Conservation (phyloP, 306 rosid genomes). For the Crotalaria pallida region DNA sequence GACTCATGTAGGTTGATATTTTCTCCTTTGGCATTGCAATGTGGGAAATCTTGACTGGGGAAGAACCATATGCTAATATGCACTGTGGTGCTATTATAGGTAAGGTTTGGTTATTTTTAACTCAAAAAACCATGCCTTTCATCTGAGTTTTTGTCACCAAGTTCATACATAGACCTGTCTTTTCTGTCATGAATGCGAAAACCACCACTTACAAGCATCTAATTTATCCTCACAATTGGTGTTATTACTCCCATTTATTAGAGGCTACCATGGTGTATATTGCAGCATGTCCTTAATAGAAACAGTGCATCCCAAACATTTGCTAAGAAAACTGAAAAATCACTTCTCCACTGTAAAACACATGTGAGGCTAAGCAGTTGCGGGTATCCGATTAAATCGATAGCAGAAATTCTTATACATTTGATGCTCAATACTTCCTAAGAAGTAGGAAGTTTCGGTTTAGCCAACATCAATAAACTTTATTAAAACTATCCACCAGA, state of each 20-base stretch:
- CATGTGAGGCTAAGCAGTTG: neutral
- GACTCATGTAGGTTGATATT: constrained; percentile 64
- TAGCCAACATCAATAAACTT: neutral
- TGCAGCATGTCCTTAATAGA: neutral
- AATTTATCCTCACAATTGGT: neutral
- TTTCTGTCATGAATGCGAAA: neutral
- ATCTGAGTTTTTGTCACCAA: neutral
- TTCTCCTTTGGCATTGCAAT: constrained; percentile 86
- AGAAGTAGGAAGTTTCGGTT: neutral
- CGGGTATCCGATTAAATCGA: neutral
- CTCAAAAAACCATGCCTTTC: neutral
- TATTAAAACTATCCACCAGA: neutral
- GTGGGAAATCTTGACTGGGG: constrained; percentile 98
- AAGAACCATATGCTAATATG: constrained; percentile 91
- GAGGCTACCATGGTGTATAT: neutral
- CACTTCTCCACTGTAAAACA: neutral
- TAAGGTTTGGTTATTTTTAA: constrained; percentile 18
- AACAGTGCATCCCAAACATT: neutral
- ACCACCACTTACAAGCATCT: neutral
- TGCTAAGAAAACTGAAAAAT: neutral
- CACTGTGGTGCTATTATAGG: constrained; percentile 97
- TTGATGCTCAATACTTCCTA: neutral
- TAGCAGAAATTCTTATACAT: neutral
- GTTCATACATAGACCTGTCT: neutral
- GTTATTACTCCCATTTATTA: neutral